phyloP scores from a whole-genome alignment of 2,329 filamentous ascomycete genomes.

The Hypoxylon sp. region DNA sequence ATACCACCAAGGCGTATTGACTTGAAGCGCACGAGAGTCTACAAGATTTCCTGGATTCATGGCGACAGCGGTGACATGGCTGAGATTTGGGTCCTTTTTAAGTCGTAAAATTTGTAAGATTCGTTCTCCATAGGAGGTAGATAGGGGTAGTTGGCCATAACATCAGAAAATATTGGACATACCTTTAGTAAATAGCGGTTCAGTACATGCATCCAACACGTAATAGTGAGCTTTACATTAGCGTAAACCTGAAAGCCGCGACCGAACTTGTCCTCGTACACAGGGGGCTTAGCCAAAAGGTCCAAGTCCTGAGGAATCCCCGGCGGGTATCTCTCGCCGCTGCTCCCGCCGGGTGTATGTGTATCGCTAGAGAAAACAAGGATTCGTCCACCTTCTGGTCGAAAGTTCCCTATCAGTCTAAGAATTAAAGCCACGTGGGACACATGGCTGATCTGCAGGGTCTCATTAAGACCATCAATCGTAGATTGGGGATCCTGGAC shows the following conservation, averaged over 20 bases:
- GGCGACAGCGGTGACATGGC: slow-evolving; percentile 46
- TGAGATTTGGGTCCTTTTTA: slow-evolving; percentile 32
- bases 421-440: slow-evolving; percentile 57
- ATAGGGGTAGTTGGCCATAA: neutral
- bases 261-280: slow-evolving; percentile 56
- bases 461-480: slow-evolving; percentile 57
- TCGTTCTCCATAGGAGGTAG: neutral
- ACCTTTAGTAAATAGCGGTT: slow-evolving; percentile 53
- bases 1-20: slow-evolving; percentile 52
- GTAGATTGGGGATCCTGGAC: slow-evolving; percentile 52
- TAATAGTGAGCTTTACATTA: slow-evolving; percentile 58
- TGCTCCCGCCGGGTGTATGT: slow-evolving; percentile 58
- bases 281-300: slow-evolving; percentile 54
- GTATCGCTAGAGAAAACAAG: slow-evolving; percentile 52
- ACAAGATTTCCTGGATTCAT: slow-evolving; percentile 50
- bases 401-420: slow-evolving; percentile 70
- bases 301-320: slow-evolving; percentile 56
- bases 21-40: slow-evolving; percentile 55
- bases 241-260: slow-evolving; percentile 62
- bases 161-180: neutral
- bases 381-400: slow-evolving; percentile 61
- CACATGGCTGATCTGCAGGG: slow-evolving; percentile 58
- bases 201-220: slow-evolving; percentile 59
- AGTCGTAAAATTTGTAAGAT: neutral
- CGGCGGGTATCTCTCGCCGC: slow-evolving; percentile 56